Percentiles rank a stretch among this genome's conserved stretches.
Evolutionary conservation across 352 stramenopile species (phyloP).

Genomic region (Pythium diclinum): DNA sequence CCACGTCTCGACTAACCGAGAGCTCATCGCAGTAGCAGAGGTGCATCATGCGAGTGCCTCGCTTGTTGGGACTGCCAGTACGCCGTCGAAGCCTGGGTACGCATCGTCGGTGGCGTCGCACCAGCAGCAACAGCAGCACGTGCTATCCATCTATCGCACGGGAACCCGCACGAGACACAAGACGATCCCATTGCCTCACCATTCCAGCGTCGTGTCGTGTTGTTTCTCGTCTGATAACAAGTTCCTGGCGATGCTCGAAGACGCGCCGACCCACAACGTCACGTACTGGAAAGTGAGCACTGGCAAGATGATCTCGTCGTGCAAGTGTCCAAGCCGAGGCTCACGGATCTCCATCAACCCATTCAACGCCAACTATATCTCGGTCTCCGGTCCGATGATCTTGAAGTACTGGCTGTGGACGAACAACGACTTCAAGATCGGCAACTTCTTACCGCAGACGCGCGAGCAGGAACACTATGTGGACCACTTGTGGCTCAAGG

Average conservation of each 20-base stretch:
- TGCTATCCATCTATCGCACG: conserved; percentile 67
- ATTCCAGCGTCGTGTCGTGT: conserved; percentile 62
- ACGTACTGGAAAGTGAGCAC: conserved; percentile 83
- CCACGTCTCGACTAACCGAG: conserved; percentile 61
- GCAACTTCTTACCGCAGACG: conserved; percentile 67
- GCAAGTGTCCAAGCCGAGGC: conserved; percentile 65
- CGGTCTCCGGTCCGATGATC: conserved; percentile 69
- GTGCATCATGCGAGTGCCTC: conserved; percentile 29
- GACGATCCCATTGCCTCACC: conserved; percentile 43
- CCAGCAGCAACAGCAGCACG: conserved; percentile 39
- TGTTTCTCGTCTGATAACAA: conserved; percentile 76
- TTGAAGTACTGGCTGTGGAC: conserved; percentile 80
- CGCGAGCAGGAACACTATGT: conserved; percentile 83
- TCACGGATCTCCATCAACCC: conserved; percentile 69
- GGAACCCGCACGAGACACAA: conserved; percentile 40
- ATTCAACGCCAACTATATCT: conserved; percentile 66
- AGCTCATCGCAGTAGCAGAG: conserved; percentile 68
- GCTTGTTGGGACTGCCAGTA: conserved; percentile 2
- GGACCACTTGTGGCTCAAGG: conserved; percentile 71
- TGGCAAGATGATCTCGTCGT: conserved; percentile 64
- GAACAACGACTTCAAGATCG: conserved; percentile 75
- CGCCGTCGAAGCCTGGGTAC: conserved; percentile 2
- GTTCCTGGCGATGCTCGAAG: conserved; percentile 67
- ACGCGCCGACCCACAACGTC: conserved; percentile 64
- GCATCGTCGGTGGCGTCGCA: conserved; percentile 21